Percentiles rank a stretch among this genome's conserved stretches.
These are phyloP conservation scores for Penicillium sp. DNA, from an alignment of 2,329 filamentous ascomycete species.

Conservation along the genomic window DNA sequence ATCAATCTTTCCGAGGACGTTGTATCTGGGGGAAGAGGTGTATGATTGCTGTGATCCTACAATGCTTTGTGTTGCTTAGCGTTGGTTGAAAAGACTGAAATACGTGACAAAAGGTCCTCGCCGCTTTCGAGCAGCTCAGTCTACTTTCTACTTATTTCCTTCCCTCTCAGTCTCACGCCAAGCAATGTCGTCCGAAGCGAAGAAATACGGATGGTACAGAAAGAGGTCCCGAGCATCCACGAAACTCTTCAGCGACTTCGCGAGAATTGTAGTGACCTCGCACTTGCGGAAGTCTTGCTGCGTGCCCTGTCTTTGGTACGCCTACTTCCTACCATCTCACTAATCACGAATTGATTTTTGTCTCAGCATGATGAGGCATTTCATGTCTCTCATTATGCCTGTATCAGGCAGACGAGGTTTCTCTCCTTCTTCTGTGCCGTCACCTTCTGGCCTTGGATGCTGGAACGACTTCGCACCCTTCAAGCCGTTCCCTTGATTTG, in stretches of 20 bases:
- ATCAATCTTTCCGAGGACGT: neutral
- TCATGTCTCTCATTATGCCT: constrained; percentile 19
- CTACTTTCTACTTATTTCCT: neutral
- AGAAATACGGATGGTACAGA: constrained; percentile 19
- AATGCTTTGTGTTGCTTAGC: constrained; percentile 2
- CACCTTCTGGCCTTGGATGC: constrained; percentile 16
- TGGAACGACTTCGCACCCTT: constrained; percentile 17
- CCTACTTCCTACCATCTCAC: neutral
- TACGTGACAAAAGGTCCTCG: neutral
- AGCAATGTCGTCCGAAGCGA: neutral
- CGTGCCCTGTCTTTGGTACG: constrained; percentile 21
- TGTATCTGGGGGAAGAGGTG: neutral
- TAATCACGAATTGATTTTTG: neutral
- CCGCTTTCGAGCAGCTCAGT: neutral
- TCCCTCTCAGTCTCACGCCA: too few species aligned
- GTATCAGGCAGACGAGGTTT: constrained; percentile 27
- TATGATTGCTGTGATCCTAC: neutral
- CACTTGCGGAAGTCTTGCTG: constrained; percentile 20
- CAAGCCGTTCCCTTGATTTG: constrained; percentile 20
- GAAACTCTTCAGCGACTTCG: constrained; percentile 22
- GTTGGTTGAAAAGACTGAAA: neutral
- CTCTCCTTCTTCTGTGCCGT: constrained; percentile 22
- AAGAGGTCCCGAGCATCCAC: constrained; percentile 23
- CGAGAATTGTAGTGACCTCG: constrained; percentile 22
- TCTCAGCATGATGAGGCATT: constrained; percentile 24